These are phyloP conservation scores for Daldinia vernicosa DNA, from an alignment of 495 filamentous ascomycete species.

Conservation along the genomic window DNA sequence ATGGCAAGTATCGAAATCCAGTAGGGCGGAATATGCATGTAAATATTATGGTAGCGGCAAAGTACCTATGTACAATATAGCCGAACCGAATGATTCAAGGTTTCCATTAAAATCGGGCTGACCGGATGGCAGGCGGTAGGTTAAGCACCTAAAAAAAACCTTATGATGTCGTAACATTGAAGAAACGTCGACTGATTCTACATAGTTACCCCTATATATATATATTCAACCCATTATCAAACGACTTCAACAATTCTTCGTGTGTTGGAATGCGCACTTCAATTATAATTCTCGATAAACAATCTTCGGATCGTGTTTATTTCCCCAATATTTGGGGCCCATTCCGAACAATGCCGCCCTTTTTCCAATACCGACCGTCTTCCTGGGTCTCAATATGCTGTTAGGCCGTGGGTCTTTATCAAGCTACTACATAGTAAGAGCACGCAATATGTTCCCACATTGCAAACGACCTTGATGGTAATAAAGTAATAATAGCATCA, in stretches of 20 bases:
- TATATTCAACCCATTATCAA: slow-evolving; percentile 15
- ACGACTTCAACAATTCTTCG: slow-evolving; percentile 10
- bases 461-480: background rate
- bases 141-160: background rate
- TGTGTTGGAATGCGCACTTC: slow-evolving; percentile 21
- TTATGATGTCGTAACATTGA: slow-evolving; percentile 6
- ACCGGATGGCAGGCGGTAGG: background rate
- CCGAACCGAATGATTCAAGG: slow-evolving; percentile 25
- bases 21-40: background rate
- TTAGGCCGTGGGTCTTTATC: background rate
- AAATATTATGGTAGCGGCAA: background rate
- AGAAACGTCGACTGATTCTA: background rate
- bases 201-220: slow-evolving; percentile 1
- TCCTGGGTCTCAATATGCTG: background rate
- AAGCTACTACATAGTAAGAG: background rate
- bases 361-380: slow-evolving; percentile 4
- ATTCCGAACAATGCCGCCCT: slow-evolving; percentile 11
- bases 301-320: slow-evolving; percentile 1
- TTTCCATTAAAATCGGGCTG: slow-evolving; percentile 23
- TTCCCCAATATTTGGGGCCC: slow-evolving; percentile 6
- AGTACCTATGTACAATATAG: slow-evolving; percentile 1
- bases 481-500: background rate
- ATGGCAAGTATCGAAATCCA: background rate
- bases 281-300: background rate
- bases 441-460: background rate